Base-by-base conservation (phyloP, 768 basidiomycete species). In the Russula sp. region DNA sequence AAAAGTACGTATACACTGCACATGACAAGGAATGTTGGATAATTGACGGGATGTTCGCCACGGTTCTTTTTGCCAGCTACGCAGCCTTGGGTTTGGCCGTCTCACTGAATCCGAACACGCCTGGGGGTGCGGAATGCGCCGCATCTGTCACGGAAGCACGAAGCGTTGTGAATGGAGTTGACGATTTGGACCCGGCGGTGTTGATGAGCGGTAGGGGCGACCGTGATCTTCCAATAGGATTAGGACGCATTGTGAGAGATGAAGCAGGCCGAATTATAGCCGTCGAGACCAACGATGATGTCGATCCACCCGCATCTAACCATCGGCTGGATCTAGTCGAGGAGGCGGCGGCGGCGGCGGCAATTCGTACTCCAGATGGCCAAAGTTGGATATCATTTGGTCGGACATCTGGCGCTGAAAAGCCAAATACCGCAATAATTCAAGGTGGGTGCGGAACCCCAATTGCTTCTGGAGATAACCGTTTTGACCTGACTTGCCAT, bases 51-150 rank as follows among this genome's bases (percentile, higher is more conserved):
- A 53, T 26, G 54, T 40, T 51, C 69, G n/a, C 61, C 22, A 59
- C 62, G 59, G 64, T 60, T 61, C 53, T 62, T 55, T 56, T 53
- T 61, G 46, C 42, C 50, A 94, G 92, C 76, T 94, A 94, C 74
- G 78, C 83, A 69, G 81, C 86, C 24, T 80, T 94, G 65, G 90
- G 92, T n/a, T 80, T 94, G 50, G 76, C 83, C 24, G 81, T 85
- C 63, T 80, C 83, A 28, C 79, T 92, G 61, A 86, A 87, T 66
- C 89, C 90, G 44, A 80, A 77, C 22, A 77, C 83, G 22, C 79
- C 87, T 52, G 92, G 90, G 32, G 92, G 91, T 18, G 76, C 80
- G 49, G 91, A 94, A 73, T 76, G 75, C 59, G 69, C 52, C 66
- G 44, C 64, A 51, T 44, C 59, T 40, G 48, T 62, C 53, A 61